Evolutionary conservation across 2,329 filamentous ascomycete genomes (phyloP).

Genomic region (Rutstroemia sp.): DNA sequence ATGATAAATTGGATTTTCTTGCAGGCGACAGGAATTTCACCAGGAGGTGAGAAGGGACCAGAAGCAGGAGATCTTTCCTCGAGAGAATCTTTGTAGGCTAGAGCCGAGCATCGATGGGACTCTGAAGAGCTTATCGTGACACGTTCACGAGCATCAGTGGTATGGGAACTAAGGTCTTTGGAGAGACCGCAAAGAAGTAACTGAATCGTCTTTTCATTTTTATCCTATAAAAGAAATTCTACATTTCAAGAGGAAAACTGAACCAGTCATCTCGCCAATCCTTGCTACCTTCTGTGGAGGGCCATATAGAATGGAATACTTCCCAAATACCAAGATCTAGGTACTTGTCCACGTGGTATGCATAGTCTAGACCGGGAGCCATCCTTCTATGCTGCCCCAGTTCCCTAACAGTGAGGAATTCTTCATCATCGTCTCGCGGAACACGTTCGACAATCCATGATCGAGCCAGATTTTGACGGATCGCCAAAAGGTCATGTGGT

Average conservation of each 20-base stretch:
- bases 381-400: slow-evolving; percentile 5
- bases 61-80: too few relatives aligned
- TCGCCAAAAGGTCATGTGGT: neutral
- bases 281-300: slow-evolving; percentile 7
- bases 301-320: slow-evolving; percentile 11
- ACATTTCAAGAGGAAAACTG: slow-evolving; percentile 3
- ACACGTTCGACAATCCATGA: slow-evolving; percentile 10
- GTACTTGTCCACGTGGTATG: too few relatives aligned
- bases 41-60: too few relatives aligned
- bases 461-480: slow-evolving; percentile 1
- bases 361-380: neutral
- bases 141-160: too few relatives aligned
- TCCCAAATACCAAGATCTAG: neutral
- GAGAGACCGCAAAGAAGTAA: too few relatives aligned
- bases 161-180: too few relatives aligned
- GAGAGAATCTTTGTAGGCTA: too few relatives aligned
- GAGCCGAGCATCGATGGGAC: too few relatives aligned
- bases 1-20: too few relatives aligned
- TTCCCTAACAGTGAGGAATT: slow-evolving; percentile 8
- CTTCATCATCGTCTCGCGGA: slow-evolving; percentile 9
- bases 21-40: too few relatives aligned
- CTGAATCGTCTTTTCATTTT: too few relatives aligned
- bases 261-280: slow-evolving; percentile 13
- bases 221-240: neutral
- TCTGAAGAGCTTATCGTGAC: too few relatives aligned